These are phyloP conservation scores for Tanacetum coccineum DNA, from an alignment of 129 eudicot genomes.

Conservation along the genomic window DNA sequence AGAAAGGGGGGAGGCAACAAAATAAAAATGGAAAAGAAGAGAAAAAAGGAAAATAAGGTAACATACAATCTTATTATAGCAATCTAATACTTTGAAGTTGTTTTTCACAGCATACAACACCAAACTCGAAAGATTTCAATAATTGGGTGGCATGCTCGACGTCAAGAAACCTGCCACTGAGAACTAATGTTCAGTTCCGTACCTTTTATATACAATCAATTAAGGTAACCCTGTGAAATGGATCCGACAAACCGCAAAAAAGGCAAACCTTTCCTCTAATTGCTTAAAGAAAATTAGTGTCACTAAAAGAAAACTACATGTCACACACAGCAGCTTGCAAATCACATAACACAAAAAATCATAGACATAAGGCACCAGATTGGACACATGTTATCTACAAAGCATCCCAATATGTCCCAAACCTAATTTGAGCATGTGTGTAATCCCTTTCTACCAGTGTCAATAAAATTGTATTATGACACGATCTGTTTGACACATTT, in stretches of 20 bases:
- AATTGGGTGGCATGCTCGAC: conserved; percentile 1
- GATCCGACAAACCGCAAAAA: conserved; percentile 36
- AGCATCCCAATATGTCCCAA: too few species aligned
- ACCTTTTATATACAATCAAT: conserved; percentile 37
- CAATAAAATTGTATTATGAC: too few species aligned
- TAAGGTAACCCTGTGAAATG: conserved; percentile 28
- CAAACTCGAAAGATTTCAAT: not conserved
- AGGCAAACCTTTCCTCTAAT: conserved; percentile 24
- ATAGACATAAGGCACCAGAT: not conserved
- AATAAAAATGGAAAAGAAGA: too few species aligned
- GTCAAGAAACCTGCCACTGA: conserved; percentile 19
- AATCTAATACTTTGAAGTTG: not conserved
- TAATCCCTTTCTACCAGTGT: too few species aligned
- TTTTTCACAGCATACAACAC: conserved; percentile 25
- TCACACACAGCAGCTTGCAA: conserved; percentile 3
- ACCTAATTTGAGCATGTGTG: too few species aligned
- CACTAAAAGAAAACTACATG: not conserved
- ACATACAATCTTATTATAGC: too few species aligned
- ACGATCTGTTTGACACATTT: too few species aligned
- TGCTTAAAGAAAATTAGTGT: not conserved
- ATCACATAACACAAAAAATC: conserved; percentile 12
- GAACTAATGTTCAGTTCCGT: conserved; percentile 36
- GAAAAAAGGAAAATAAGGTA: too few species aligned
- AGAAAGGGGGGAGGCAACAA: too few species aligned
- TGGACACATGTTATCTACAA: not conserved